Evolutionary conservation across 768 basidiomycete species (phyloP).

Genomic region (Dioszegia crocea): DNA sequence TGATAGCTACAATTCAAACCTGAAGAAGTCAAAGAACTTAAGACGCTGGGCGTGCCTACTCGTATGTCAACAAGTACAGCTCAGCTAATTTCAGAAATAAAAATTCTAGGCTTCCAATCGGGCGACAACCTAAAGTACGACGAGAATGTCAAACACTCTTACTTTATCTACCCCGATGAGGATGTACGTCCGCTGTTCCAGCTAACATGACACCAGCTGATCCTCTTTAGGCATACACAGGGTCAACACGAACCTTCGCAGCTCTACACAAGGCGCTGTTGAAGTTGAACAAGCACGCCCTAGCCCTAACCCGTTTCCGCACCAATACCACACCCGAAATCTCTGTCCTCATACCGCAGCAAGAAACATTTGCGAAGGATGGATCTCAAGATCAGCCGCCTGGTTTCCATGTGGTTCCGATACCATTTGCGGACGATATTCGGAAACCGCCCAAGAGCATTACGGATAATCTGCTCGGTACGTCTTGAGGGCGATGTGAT

Average conservation of each 20-base stretch:
- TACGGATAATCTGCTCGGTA: conserved; percentile 64
- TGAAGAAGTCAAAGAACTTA: conserved; percentile 76
- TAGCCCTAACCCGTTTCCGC: conserved; percentile 68
- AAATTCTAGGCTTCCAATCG: conserved; percentile 87
- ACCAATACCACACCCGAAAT: conserved; percentile 72
- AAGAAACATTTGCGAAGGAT: conserved; percentile 61
- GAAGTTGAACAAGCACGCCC: conserved; percentile 72
- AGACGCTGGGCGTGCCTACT: conserved; percentile 73
- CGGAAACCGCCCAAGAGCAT: conserved; percentile 63
- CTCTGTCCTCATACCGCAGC: conserved; percentile 74
- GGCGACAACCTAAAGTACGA: conserved; percentile 67
- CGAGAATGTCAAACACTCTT: conserved; percentile 86
- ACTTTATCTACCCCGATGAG: conserved; percentile 90
- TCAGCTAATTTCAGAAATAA: conserved; percentile 60
- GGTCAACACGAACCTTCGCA: conserved; percentile 86
- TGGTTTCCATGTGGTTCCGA: conserved; percentile 84
- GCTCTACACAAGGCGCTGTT: conserved; percentile 79
- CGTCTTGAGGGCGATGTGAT: conserved; percentile 4
- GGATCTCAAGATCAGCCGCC: conserved; percentile 74
- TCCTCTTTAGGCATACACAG: conserved; percentile 58
- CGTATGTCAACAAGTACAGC: conserved; percentile 53
- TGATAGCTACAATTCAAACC: conserved; percentile 72
- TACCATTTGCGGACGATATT: conserved; percentile 96
- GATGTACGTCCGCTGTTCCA: conserved; percentile 55
- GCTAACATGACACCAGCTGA: background rate